Percentiles rank a stretch among this genome's conserved stretches.
Evolutionary conservation across 140 eudicot genomes (phyloP).

Genomic region (Flaveria floridana): DNA sequence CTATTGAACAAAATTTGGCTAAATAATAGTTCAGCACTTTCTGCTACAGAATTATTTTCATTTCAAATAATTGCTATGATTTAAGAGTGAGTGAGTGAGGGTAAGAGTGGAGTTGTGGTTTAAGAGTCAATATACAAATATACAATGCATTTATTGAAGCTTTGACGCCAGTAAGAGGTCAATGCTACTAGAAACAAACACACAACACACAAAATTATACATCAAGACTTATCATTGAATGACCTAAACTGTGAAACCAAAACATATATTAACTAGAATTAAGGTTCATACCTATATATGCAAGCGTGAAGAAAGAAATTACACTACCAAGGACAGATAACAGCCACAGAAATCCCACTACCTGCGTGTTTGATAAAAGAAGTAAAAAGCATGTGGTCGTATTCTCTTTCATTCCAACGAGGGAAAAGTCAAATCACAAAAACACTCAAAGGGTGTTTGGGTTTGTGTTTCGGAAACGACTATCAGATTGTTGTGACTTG

Average conservation of each 20-base stretch:
- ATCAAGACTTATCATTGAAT: slow-evolving; percentile 5
- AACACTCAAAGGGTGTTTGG: not conserved
- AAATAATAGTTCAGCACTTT: too few species aligned
- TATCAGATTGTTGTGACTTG: not conserved
- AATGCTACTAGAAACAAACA: slow-evolving; percentile 15
- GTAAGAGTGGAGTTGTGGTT: not conserved
- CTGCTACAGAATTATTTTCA: too few species aligned
- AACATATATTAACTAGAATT: slow-evolving; percentile 21
- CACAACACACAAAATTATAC: slow-evolving; percentile 15
- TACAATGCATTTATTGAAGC: not conserved
- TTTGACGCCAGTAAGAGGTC: slow-evolving; percentile 1
- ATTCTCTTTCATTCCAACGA: slow-evolving; percentile 2
- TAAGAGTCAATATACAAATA: not conserved
- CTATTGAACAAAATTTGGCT: not conserved
- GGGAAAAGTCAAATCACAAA: slow-evolving; percentile 13
- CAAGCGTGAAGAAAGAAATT: slow-evolving; percentile 77
- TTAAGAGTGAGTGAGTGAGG: not conserved
- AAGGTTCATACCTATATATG: slow-evolving; percentile 69
- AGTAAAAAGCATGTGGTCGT: slow-evolving; percentile 5
- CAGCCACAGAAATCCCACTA: slow-evolving; percentile 85
- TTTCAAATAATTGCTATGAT: too few species aligned
- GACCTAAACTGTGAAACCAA: not conserved
- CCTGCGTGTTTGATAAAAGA: slow-evolving; percentile 46
- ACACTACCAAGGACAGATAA: slow-evolving; percentile 83
- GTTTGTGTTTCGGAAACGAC: not conserved